Percentiles rank a stretch among this genome's conserved stretches.
These are phyloP conservation scores for Eucalyptus globulus DNA, from an alignment of 345 rosid species.

Conservation along the genomic window DNA sequence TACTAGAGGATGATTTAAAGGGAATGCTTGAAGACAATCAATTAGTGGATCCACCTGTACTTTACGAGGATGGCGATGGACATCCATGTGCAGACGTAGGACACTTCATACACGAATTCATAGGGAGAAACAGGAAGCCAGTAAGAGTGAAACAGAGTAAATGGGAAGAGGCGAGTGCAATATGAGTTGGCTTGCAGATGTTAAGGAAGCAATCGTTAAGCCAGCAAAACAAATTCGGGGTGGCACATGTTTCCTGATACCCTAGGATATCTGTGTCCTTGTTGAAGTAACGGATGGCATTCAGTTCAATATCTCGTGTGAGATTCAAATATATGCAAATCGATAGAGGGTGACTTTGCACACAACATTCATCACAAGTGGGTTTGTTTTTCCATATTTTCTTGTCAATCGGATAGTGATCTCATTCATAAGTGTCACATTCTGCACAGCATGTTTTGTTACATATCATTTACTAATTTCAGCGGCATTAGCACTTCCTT, in stretches of 20 bases:
- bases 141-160: too few species aligned
- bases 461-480: neutral
- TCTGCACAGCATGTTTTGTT: too few species aligned
- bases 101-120: too few species aligned
- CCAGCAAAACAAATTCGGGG: neutral
- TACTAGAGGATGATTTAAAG: fast-evolving
- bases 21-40: fast-evolving
- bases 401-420: too few species aligned
- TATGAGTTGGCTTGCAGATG: fast-evolving
- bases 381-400: fast-evolving
- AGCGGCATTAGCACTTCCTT: fast-evolving
- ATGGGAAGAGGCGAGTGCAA: too few species aligned
- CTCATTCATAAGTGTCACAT: too few species aligned
- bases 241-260: neutral
- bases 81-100: too few species aligned
- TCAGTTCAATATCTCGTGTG: too few species aligned
- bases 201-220: neutral
- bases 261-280: too few species aligned
- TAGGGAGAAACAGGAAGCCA: too few species aligned
- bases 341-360: fast-evolving
- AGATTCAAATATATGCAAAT: too few species aligned
- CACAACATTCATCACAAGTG: neutral
- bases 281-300: too few species aligned
- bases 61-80: fast-evolving
- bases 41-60: fast-evolving